Percentiles rank a stretch among this genome's conserved stretches.
Conservation (phyloP, 75 land plant species). For the Adiantum capillusveneris region DNA sequence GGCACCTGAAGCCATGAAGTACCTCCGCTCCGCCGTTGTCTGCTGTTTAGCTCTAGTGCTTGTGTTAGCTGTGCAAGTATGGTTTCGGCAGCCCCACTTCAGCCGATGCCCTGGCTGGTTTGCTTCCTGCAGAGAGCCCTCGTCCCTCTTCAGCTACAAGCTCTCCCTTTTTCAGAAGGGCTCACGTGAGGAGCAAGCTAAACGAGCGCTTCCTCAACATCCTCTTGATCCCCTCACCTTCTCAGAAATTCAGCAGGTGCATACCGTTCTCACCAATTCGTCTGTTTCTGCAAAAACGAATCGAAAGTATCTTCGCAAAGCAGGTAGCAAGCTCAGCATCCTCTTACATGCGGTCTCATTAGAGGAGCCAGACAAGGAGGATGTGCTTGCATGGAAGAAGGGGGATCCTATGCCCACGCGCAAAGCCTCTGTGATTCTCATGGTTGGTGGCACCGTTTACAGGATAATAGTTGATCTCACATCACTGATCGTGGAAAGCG, state of each 20-base stretch:
- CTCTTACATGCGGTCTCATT: slow-evolving; percentile 43
- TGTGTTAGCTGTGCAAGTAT: slow-evolving; percentile 14
- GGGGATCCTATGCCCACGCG: slow-evolving; percentile 46
- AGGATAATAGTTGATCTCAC: slow-evolving; percentile 39
- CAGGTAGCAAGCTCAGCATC: background rate
- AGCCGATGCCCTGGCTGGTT: slow-evolving; percentile 1
- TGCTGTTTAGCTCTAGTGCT: slow-evolving; percentile 9
- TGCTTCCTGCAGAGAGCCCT: slow-evolving; percentile 5
- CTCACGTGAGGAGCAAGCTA: no score
- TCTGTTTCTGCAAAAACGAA: slow-evolving; percentile 17
- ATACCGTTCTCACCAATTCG: slow-evolving; percentile 39
- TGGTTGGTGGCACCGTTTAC: slow-evolving; percentile 14
- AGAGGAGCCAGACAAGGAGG: slow-evolving; percentile 56
- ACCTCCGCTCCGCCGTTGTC: background rate
- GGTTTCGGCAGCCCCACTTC: slow-evolving; percentile 9
- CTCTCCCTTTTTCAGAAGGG: no score
- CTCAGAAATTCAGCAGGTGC: slow-evolving; percentile 38
- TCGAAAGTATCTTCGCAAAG: slow-evolving; percentile 9
- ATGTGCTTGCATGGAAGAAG: slow-evolving; percentile 42
- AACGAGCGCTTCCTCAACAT: slow-evolving; percentile 30
- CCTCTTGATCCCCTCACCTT: slow-evolving; percentile 83
- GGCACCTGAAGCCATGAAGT: background rate
- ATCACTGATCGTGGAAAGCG: slow-evolving; percentile 13
- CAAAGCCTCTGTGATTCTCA: slow-evolving; percentile 47
- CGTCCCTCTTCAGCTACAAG: slow-evolving; percentile 6